Percentiles rank a stretch among this genome's conserved stretches.
Conservation (phyloP, 306 rosid species). For the Acmispon strigosus region DNA sequence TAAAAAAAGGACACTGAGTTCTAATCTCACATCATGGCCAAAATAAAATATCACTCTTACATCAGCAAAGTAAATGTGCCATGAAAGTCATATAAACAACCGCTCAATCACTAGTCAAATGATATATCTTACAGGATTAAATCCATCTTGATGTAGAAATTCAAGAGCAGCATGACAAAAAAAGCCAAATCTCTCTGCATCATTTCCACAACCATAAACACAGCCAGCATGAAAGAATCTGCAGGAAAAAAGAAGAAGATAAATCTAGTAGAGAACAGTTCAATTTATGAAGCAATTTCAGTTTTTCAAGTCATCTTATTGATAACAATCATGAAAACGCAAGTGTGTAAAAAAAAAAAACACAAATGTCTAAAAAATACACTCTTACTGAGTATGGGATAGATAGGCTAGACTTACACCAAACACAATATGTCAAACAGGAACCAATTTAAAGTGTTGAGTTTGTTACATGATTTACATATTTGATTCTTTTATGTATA, state of each 20-base stretch:
- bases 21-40: neutral
- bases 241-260: slow-evolving; percentile 16
- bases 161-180: slow-evolving; percentile 93
- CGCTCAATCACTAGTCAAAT: neutral
- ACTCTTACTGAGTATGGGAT: neutral
- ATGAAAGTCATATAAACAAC: neutral
- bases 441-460: neutral
- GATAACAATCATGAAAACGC: neutral
- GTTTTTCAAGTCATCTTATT: neutral
- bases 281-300: neutral
- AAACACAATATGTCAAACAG: neutral
- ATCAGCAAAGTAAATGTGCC: neutral
- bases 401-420: neutral
- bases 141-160: slow-evolving; percentile 67
- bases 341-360: neutral
- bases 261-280: neutral
- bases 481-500: neutral
- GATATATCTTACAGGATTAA: slow-evolving; percentile 63
- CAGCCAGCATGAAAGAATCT: slow-evolving; percentile 58
- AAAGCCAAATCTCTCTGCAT: slow-evolving; percentile 73
- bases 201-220: slow-evolving; percentile 75
- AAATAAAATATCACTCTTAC: neutral
- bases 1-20: neutral
- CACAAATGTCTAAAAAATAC: neutral
- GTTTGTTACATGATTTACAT: neutral